A percentile compares a stretch with the other conserved stretches of the same genome.
These are phyloP conservation scores for Hypoxylon sp. DNA, from an alignment of 2,329 filamentous ascomycete genomes.

Conservation along the genomic window DNA sequence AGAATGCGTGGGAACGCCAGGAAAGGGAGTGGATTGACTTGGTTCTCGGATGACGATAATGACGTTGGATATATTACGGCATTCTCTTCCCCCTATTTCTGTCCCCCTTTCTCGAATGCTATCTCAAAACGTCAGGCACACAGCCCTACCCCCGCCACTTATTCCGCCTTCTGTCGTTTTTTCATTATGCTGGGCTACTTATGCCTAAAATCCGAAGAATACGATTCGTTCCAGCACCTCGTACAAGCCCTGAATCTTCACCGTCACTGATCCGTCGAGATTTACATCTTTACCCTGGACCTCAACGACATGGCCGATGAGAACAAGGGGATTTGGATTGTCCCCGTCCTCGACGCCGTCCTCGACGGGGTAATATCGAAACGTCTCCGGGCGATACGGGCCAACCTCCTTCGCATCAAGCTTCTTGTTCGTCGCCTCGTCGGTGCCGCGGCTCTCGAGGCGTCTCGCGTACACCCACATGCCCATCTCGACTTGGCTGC, in stretches of 20 bases:
- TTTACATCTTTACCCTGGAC: not conserved
- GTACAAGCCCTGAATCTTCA: slow-evolving; percentile 21
- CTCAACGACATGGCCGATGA: slow-evolving; percentile 26
- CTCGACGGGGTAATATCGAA: not conserved
- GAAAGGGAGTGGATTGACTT: not conserved
- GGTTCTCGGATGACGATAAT: not conserved
- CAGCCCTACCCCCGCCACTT: no score
- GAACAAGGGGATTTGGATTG: not conserved
- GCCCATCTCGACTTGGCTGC: slow-evolving; percentile 6
- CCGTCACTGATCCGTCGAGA: not conserved
- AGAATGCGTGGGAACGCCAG: not conserved
- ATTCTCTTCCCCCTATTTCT: no score
- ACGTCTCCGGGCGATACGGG: not conserved
- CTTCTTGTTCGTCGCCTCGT: not conserved
- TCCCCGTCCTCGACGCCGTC: no score
- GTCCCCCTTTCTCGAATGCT: no score
- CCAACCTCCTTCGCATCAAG: not conserved
- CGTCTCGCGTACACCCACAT: slow-evolving; percentile 31
- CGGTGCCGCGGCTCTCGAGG: not conserved
- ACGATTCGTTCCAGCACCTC: slow-evolving; percentile 11
- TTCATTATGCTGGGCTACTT: no score
- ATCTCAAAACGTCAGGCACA: no score
- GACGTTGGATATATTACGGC: no score
- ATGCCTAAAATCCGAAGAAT: not conserved
- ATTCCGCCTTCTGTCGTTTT: no score